phyloP scores from a whole-genome alignment of 768 basidiomycete genomes.

The Asterophora parasitica region DNA sequence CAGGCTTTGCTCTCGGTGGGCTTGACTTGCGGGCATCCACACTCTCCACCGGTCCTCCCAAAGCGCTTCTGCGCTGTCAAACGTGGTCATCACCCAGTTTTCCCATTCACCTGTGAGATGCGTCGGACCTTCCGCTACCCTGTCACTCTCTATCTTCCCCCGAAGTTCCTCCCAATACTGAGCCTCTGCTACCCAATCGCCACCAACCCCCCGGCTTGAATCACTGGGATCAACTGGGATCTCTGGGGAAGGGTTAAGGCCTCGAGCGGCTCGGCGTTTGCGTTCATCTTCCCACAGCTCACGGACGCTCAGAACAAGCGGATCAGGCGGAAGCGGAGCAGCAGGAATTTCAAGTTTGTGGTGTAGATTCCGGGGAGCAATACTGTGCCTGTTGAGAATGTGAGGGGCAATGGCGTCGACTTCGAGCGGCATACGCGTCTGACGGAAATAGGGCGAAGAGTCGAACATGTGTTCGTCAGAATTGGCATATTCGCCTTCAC shows the following conservation, averaged over 20 bases:
- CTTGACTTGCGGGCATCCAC: conserved; percentile 46
- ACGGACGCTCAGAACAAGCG: conserved; percentile 80
- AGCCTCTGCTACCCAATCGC: conserved; percentile 68
- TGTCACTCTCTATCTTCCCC: conserved; percentile 51
- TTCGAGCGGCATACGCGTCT: conserved; percentile 71
- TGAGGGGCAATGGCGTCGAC: conserved; percentile 77
- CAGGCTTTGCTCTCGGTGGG: neutral
- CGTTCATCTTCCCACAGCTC: conserved; percentile 98
- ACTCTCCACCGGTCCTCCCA: conserved; percentile 64
- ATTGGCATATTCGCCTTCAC: conserved; percentile 29
- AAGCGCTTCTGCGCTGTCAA: conserved; percentile 84
- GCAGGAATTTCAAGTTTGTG: conserved; percentile 69
- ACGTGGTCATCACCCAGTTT: conserved; percentile 76
- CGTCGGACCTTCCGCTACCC: conserved; percentile 12
- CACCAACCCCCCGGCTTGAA: conserved; percentile 49
- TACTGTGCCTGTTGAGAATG: conserved; percentile 75
- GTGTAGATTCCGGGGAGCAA: conserved; percentile 57
- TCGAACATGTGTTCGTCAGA: conserved; percentile 28
- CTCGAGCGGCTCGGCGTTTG: conserved; percentile 58
- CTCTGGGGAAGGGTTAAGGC: conserved; percentile 67
- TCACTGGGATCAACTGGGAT: conserved; percentile 70
- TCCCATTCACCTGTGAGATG: conserved; percentile 48
- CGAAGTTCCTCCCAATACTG: conserved; percentile 73
- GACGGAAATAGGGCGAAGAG: conserved; percentile 55
- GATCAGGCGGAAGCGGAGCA: conserved; percentile 50